Conservation (phyloP, 2,329 filamentous ascomycete genomes). For the Rutstroemia sp. region DNA sequence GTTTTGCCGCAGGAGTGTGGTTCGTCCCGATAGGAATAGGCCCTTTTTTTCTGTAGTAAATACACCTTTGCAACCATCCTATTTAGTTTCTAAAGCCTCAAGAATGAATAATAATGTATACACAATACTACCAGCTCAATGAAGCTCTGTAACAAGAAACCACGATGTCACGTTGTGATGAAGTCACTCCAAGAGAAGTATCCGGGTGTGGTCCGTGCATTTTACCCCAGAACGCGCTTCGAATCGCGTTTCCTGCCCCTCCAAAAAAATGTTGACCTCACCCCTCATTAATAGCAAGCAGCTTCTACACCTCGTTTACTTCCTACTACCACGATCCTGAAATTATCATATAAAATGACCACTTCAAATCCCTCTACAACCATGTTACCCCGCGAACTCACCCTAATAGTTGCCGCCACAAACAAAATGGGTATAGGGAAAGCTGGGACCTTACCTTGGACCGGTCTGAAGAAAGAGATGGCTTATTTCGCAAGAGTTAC, state of each 20-base stretch:
- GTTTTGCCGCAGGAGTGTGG: too few species aligned
- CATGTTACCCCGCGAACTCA: constrained; percentile 48
- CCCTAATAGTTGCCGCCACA: constrained; percentile 93
- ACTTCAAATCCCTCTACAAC: background rate
- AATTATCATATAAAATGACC: background rate
- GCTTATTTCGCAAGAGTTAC: constrained; percentile 90
- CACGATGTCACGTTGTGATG: too few species aligned
- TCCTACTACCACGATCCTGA: background rate
- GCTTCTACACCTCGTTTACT: background rate
- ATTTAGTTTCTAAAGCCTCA: too few species aligned
- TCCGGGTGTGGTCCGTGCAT: background rate
- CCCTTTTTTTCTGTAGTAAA: too few species aligned
- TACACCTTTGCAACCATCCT: too few species aligned
- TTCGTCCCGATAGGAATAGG: too few species aligned
- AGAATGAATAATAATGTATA: too few species aligned
- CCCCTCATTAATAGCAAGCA: background rate
- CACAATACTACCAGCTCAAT: too few species aligned
- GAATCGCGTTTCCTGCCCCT: background rate
- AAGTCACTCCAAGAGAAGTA: too few species aligned
- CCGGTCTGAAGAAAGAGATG: constrained; percentile 84
- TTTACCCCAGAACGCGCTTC: background rate
- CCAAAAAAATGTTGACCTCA: background rate
- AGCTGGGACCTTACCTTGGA: constrained; percentile 78
- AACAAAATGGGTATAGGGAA: constrained; percentile 80
- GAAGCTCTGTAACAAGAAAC: too few species aligned